These are phyloP conservation scores for Boeremia exigua DNA, from an alignment of 2,329 filamentous ascomycete species.

Conservation along the genomic window DNA sequence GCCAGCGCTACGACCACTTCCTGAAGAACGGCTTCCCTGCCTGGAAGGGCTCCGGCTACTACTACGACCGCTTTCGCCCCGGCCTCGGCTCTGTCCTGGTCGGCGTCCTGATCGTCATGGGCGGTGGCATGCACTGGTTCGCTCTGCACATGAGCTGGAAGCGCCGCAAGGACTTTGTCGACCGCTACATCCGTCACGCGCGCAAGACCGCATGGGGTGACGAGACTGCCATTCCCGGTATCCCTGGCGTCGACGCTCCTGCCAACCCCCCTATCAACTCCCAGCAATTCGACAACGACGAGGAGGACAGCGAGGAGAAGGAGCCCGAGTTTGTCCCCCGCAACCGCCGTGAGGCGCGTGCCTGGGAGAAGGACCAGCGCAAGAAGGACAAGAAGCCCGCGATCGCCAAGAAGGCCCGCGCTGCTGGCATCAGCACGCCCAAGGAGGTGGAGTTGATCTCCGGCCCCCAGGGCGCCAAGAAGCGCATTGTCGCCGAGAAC, in stretches of 20 bases:
- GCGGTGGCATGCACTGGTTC: slow-evolving; percentile 86
- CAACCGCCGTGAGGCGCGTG: slow-evolving; percentile 85
- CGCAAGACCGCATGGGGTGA: slow-evolving; percentile 89
- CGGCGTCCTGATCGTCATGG: slow-evolving; percentile 81
- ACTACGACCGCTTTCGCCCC: slow-evolving; percentile 92
- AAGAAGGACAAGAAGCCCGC: slow-evolving; percentile 62
- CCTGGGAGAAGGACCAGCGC: slow-evolving; percentile 84
- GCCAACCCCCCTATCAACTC: slow-evolving; percentile 33
- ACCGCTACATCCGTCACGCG: slow-evolving; percentile 89
- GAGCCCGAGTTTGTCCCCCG: slow-evolving; percentile 62
- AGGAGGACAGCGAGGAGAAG: slow-evolving; percentile 47
- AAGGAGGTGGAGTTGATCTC: slow-evolving; percentile 58
- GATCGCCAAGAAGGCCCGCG: slow-evolving; percentile 62
- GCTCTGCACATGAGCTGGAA: slow-evolving; percentile 86
- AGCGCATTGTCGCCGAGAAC: slow-evolving; percentile 90
- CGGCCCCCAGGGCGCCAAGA: slow-evolving; percentile 77
- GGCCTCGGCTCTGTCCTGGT: slow-evolving; percentile 83
- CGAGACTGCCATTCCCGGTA: slow-evolving; percentile 67
- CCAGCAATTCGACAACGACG: slow-evolving; percentile 36
- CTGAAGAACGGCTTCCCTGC: slow-evolving; percentile 88
- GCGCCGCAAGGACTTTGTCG: slow-evolving; percentile 88
- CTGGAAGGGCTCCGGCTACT: slow-evolving; percentile 98
- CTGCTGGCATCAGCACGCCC: slow-evolving; percentile 60
- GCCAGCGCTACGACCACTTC: slow-evolving; percentile 95
- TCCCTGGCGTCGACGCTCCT: slow-evolving; percentile 65